These are phyloP conservation scores for Salix viminalis DNA, from an alignment of 345 rosid genomes.

Conservation along the genomic window DNA sequence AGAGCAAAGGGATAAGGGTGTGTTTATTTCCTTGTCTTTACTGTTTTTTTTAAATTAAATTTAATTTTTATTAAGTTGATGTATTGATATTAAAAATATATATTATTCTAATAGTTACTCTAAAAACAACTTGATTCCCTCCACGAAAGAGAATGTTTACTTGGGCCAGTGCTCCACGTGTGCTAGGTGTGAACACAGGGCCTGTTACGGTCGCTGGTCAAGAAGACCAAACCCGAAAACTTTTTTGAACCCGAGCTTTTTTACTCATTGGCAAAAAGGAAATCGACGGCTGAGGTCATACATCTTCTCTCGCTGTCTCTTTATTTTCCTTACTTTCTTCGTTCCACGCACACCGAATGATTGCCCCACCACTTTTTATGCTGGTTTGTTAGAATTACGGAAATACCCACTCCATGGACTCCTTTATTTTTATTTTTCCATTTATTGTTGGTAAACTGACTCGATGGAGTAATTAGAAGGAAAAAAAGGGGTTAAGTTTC, in stretches of 20 bases:
- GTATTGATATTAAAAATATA: too few relatives aligned
- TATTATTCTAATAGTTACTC: too few relatives aligned
- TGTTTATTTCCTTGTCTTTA: background rate
- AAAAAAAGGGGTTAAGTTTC: too few relatives aligned
- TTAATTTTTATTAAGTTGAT: too few relatives aligned
- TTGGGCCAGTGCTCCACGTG: constrained; percentile 24
- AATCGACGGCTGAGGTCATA: constrained; percentile 37
- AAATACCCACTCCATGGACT: constrained; percentile 12
- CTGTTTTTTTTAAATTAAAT: too few relatives aligned
- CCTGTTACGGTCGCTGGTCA: constrained; percentile 30
- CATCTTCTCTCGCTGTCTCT: background rate
- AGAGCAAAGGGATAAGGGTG: background rate
- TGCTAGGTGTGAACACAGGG: constrained; percentile 36
- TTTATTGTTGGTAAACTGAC: background rate
- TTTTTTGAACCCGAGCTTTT: background rate
- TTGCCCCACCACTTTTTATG: constrained; percentile 36
- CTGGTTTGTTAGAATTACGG: constrained; percentile 40
- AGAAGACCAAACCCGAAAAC: constrained; percentile 17
- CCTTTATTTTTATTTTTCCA: background rate
- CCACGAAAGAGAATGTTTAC: constrained; percentile 15
- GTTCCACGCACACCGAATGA: constrained; percentile 38
- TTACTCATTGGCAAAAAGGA: background rate
- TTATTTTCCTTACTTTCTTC: background rate
- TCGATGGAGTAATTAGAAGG: background rate
- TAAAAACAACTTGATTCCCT: background rate